Percentiles rank a stretch among this genome's conserved stretches.
phyloP scores from a whole-genome alignment of 164 flowering plant species.

The Stephania cephalantha region DNA sequence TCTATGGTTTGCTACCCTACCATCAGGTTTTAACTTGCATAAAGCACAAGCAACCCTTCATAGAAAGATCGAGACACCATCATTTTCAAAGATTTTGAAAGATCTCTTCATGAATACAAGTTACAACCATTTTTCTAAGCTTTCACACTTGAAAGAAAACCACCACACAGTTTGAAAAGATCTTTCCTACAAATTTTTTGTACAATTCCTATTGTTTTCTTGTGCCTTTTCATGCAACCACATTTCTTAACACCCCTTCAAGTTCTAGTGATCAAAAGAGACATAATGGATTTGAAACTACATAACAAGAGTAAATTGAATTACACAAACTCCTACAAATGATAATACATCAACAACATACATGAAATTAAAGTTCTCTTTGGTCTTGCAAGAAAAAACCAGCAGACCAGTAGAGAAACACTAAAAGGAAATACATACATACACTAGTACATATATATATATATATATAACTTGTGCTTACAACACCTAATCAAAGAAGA shows the following conservation, averaged over 20 bases:
- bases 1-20: conserved; percentile 2
- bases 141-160: background rate
- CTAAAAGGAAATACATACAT: conserved; percentile 1
- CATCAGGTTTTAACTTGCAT: background rate
- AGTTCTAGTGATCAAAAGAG: background rate
- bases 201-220: background rate
- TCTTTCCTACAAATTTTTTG: background rate
- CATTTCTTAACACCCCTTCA: background rate
- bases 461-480: background rate
- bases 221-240: background rate
- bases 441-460: background rate
- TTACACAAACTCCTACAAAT: background rate
- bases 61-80: background rate
- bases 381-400: conserved; percentile 29
- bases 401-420: conserved; percentile 18
- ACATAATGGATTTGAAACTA: background rate
- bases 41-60: background rate
- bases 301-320: background rate
- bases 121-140: too few relatives aligned
- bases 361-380: background rate
- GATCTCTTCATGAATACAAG: background rate
- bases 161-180: background rate
- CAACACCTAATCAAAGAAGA: background rate
- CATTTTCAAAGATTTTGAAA: background rate
- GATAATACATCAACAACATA: background rate